Conservation (phyloP, 495 filamentous ascomycete genomes). For the Haplographium delicatum region DNA sequence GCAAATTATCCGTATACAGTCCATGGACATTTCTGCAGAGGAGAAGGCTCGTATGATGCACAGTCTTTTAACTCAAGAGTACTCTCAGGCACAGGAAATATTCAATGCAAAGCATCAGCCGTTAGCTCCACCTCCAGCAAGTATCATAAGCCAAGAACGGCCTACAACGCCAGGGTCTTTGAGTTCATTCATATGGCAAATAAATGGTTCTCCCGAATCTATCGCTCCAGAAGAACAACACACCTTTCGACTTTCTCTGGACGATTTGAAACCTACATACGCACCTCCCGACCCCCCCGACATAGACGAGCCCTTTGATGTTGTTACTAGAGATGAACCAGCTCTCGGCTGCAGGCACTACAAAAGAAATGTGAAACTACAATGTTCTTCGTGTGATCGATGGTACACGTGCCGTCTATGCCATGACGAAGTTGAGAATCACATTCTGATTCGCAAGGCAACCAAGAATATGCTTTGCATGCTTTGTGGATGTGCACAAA, state of each 20-base stretch:
- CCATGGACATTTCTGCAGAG: constrained; percentile 53
- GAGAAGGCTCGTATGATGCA: constrained; percentile 86
- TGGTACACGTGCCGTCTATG: constrained; percentile 98
- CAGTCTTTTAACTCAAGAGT: constrained; percentile 72
- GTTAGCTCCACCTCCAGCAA: constrained; percentile 30
- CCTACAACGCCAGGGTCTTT: constrained; percentile 32
- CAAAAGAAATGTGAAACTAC: constrained; percentile 88
- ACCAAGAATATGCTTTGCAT: constrained; percentile 98
- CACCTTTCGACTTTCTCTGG: constrained; percentile 60
- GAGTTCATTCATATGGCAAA: constrained; percentile 31
- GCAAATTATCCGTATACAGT: constrained; percentile 73
- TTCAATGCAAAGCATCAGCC: constrained; percentile 28
- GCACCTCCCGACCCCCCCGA: constrained; percentile 32
- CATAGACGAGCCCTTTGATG: constrained; percentile 34
- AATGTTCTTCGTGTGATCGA: constrained; percentile 79
- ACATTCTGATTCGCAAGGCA: constrained; percentile 70
- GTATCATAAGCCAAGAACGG: constrained; percentile 32
- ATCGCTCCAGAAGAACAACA: constrained; percentile 38
- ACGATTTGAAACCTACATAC: constrained; percentile 70
- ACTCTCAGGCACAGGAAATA: constrained; percentile 45
- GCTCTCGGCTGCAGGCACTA: constrained; percentile 87
- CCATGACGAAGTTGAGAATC: constrained; percentile 82
- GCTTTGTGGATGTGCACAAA: constrained; percentile 84
- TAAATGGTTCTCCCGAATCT: constrained; percentile 28
- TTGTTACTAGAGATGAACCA: constrained; percentile 35